Conservation (phyloP, 805 yeast genomes). For the Candida methanosorbosa region DNA sequence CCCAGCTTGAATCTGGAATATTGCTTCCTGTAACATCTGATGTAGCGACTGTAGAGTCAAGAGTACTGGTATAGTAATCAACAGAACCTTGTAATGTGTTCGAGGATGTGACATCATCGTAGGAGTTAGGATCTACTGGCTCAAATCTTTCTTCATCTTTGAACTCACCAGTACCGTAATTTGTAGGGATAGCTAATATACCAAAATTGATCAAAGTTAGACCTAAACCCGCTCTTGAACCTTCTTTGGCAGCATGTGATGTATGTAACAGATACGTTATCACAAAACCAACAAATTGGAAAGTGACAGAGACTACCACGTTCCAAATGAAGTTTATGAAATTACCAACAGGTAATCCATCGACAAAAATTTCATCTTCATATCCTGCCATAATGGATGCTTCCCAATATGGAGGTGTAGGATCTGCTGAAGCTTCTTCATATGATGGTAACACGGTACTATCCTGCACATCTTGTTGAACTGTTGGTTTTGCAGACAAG, state of each 20-base stretch:
- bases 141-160: conserved; percentile 30
- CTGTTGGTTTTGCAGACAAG: conserved; percentile 73
- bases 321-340: conserved; percentile 88
- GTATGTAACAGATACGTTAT: conserved; percentile 88
- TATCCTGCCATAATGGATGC: conserved; percentile 73
- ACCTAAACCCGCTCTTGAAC: conserved; percentile 89
- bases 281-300: conserved; percentile 89
- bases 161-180: conserved; percentile 15
- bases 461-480: conserved; percentile 26
- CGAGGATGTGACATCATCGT: conserved; percentile 29
- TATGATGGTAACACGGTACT: conserved; percentile 57
- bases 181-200: conserved; percentile 41
- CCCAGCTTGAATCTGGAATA: conserved; percentile 2
- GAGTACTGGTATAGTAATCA: conserved; percentile 18
- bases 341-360: conserved; percentile 93
- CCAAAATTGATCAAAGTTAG: conserved; percentile 72
- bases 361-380: conserved; percentile 86
- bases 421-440: conserved; percentile 91
- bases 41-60: conserved; percentile 5
- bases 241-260: conserved; percentile 94
- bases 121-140: conserved; percentile 51
- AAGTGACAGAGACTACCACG: conserved; percentile 76
- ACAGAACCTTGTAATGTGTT: conserved; percentile 15
- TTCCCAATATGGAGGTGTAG: conserved; percentile 97
- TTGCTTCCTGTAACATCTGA: conserved; percentile 8